phyloP scores from a whole-genome alignment of 306 rosid species.

The Hylodesmum podocarpum region DNA sequence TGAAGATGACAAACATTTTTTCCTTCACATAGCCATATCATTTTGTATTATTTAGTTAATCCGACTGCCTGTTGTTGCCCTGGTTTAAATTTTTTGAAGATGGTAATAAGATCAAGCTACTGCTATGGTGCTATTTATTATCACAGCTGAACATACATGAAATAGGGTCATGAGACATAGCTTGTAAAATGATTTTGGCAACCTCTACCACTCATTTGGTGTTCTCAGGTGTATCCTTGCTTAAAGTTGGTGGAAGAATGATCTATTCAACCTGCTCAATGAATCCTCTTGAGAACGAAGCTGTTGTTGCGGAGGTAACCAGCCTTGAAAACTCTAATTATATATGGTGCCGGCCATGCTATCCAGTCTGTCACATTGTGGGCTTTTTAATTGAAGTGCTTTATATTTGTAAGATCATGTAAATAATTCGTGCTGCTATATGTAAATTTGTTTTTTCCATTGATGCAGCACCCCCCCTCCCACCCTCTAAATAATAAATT shows the following conservation, averaged over 20 bases:
- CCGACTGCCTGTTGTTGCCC: slow-evolving; percentile 18
- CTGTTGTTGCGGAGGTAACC: slow-evolving; percentile 89
- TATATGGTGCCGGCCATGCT: slow-evolving; percentile 12
- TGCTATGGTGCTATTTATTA: slow-evolving; percentile 3
- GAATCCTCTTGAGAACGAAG: slow-evolving; percentile 97
- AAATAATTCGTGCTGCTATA: neutral
- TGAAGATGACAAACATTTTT: neutral
- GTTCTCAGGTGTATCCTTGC: slow-evolving; percentile 69
- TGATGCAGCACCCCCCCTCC: neutral
- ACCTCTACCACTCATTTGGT: slow-evolving; percentile 23
- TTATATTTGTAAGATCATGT: slow-evolving; percentile 12
- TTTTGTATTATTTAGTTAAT: neutral
- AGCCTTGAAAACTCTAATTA: slow-evolving; percentile 18
- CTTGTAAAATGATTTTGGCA: neutral
- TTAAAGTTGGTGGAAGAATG: slow-evolving; percentile 94
- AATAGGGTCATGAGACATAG: neutral
- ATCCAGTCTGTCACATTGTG: slow-evolving; percentile 7
- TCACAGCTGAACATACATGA: neutral
- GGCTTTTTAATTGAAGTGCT: neutral
- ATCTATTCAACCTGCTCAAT: slow-evolving; percentile 95
- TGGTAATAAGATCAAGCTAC: slow-evolving; percentile 6
- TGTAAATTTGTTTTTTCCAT: neutral
- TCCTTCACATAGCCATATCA: neutral
- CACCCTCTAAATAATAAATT: neutral
- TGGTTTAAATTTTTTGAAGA: neutral